phyloP scores from a whole-genome alignment of 805 yeast species.

The Isabelozyma rhagii region DNA sequence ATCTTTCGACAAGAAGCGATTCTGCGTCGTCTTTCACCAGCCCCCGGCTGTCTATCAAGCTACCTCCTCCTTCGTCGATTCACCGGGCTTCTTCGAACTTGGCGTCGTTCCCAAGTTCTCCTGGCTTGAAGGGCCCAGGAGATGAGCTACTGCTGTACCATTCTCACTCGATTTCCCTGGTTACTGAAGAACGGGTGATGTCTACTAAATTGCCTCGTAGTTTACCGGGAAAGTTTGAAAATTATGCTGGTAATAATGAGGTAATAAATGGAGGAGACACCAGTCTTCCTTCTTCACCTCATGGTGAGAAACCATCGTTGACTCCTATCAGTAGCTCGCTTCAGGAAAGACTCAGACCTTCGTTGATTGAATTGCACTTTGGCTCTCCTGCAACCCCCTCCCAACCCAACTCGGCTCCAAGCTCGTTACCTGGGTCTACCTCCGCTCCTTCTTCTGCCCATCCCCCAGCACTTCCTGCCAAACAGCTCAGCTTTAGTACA shows the following conservation, averaged over 20 bases:
- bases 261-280: constrained; percentile 1
- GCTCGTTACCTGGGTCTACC: background rate
- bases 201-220: constrained; percentile 11
- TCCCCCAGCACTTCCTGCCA: constrained; percentile 4
- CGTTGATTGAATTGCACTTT: constrained; percentile 30
- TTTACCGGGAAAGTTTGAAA: constrained; percentile 5
- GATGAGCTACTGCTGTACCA: background rate
- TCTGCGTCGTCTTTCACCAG: background rate
- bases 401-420: constrained; percentile 1
- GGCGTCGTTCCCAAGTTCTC: constrained; percentile 4
- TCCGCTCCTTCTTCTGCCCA: background rate
- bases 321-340: constrained; percentile 13
- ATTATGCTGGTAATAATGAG: background rate
- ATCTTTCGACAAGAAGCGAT: constrained; percentile 3
- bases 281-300: constrained; percentile 9
- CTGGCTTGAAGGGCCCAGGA: background rate
- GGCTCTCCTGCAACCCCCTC: constrained; percentile 3
- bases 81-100: constrained; percentile 8
- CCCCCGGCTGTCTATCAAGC: constrained; percentile 8
- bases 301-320: constrained; percentile 12
- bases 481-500: background rate
- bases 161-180: background rate
- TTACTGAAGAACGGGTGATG: background rate
- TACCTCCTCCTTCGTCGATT: constrained; percentile 19
- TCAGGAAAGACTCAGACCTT: constrained; percentile 32